These are phyloP conservation scores for Arthrobotrys sinensis DNA, from an alignment of 2,329 filamentous ascomycete genomes.

Conservation along the genomic window DNA sequence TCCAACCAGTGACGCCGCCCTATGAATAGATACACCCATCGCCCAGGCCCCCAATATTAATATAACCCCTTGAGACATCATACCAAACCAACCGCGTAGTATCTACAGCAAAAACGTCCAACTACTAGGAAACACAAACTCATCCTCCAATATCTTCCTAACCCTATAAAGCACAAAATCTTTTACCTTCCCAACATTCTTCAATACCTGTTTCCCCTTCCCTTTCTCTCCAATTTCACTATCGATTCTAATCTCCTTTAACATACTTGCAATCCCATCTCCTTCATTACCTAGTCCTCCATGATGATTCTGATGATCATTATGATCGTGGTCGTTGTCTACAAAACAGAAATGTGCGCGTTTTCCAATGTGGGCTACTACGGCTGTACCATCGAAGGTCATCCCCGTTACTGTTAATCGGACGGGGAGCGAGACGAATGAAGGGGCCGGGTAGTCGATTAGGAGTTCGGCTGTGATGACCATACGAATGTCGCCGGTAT, in stretches of 20 bases:
- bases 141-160: slow-evolving; percentile 95
- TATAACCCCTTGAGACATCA: neutral
- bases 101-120: slow-evolving; percentile 94
- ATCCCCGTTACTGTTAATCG: slow-evolving; percentile 95
- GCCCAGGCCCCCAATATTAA: neutral
- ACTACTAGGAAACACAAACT: slow-evolving; percentile 98
- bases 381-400: slow-evolving; percentile 94
- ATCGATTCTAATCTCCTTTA: slow-evolving; percentile 95
- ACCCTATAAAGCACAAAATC: slow-evolving; percentile 97
- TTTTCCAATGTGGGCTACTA: slow-evolving; percentile 90
- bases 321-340: slow-evolving; percentile 84
- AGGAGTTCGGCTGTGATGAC: slow-evolving; percentile 94
- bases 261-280: slow-evolving; percentile 77
- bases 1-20: slow-evolving; percentile 14
- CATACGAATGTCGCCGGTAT: slow-evolving; percentile 87
- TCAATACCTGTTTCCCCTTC: slow-evolving; percentile 91
- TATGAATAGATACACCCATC: slow-evolving; percentile 14
- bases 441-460: slow-evolving; percentile 98
- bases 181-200: slow-evolving; percentile 99
- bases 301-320: slow-evolving; percentile 67
- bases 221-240: slow-evolving; percentile 97
- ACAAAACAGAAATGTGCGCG: slow-evolving; percentile 94
- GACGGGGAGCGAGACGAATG: slow-evolving; percentile 94
- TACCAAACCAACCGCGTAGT: neutral
- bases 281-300: slow-evolving; percentile 65